Conservation (phyloP, 2,329 filamentous ascomycete species). For the Xylaria sp. region DNA sequence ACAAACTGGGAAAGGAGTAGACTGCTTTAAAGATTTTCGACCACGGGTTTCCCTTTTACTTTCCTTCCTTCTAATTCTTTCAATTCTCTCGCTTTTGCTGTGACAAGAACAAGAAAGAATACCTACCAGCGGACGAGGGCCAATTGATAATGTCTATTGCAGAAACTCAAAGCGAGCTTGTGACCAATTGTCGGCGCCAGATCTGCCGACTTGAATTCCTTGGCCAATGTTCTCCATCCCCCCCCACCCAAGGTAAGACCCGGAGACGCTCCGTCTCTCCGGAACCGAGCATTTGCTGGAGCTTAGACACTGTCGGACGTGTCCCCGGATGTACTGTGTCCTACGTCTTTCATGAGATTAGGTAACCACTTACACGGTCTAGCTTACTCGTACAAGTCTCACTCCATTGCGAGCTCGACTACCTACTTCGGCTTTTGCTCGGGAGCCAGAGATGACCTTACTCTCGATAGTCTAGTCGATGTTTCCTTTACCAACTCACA, state of each 20-base stretch:
- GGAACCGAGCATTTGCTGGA: neutral
- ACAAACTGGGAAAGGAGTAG: neutral
- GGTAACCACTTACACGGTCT: neutral
- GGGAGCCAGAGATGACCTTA: neutral
- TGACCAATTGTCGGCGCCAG: conserved; percentile 34
- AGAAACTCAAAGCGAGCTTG: conserved; percentile 16
- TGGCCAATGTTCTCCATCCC: neutral
- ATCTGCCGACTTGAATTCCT: conserved; percentile 35
- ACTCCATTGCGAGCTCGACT: neutral
- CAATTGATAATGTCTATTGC: conserved; percentile 14
- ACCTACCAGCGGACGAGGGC: conserved; percentile 3
- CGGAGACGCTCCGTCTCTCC: conserved; percentile 3
- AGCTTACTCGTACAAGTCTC: neutral
- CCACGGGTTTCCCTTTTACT: neutral
- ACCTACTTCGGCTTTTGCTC: neutral
- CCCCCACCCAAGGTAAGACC: neutral
- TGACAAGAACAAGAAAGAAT: neutral
- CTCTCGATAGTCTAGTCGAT: conserved; percentile 2
- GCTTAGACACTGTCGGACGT: neutral
- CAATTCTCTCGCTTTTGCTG: neutral
- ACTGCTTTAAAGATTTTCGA: neutral
- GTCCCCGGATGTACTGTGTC: neutral
- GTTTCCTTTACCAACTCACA: neutral
- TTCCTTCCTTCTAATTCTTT: neutral
- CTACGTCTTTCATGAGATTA: neutral